These are phyloP conservation scores for Phytopythium vexans DNA, from an alignment of 352 stramenopile species.

Conservation along the genomic window DNA sequence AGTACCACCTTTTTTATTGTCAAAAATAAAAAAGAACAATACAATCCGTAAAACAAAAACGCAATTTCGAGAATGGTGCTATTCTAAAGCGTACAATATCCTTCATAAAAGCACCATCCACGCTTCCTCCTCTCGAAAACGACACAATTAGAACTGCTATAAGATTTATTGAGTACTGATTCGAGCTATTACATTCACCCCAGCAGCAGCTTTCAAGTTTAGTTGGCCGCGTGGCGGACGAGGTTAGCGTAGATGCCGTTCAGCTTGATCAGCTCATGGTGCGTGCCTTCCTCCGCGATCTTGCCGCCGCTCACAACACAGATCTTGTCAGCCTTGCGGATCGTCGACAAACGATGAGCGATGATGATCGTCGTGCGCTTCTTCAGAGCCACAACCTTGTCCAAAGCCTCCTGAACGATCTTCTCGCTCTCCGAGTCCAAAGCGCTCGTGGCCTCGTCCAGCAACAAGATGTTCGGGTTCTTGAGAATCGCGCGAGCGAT, in stretches of 20 bases:
- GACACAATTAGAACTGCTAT: too few species aligned
- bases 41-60: too few species aligned
- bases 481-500: conserved; percentile 91
- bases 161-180: too few species aligned
- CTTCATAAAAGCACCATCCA: too few species aligned
- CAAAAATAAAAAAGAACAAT: too few species aligned
- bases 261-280: conserved; percentile 83
- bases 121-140: too few species aligned
- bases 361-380: conserved; percentile 90
- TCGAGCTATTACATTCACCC: too few species aligned
- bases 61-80: too few species aligned
- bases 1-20: too few species aligned
- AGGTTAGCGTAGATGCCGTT: conserved; percentile 31
- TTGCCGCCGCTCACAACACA: conserved; percentile 91
- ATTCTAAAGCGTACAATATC: too few species aligned
- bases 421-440: conserved; percentile 81
- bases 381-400: conserved; percentile 55
- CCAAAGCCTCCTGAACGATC: conserved; percentile 78
- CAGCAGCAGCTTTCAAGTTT: too few species aligned
- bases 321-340: conserved; percentile 94
- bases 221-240: conserved; percentile 27
- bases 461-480: conserved; percentile 79
- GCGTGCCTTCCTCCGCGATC: conserved; percentile 91
- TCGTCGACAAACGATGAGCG: conserved; percentile 92
- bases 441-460: conserved; percentile 91